Evolutionary conservation across 129 eudicot species (phyloP), one percentile per base, ranked within the genome.

Genomic region (Flaveria brownii): DNA sequence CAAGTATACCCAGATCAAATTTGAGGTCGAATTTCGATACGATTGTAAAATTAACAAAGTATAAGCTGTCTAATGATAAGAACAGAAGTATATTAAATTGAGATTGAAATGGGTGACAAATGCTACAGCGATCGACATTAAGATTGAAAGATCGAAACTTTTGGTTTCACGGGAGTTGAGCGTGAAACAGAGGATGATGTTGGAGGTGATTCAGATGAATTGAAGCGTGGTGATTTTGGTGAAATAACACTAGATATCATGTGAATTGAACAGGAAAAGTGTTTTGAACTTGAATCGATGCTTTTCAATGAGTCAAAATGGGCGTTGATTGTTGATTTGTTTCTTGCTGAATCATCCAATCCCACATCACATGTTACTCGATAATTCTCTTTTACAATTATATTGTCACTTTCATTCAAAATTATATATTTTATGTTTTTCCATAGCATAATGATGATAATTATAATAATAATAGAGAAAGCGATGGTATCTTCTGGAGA

Each of bases 291-390:
- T 71, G 65, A 52, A 50, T 26, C 1, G 55, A 42, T 59, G 43
- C 16, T 42, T 43, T 23, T 8, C 36, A 54, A 52, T n/a, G n/a
- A 30, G 59, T 52, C 65, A 72, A 72, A 72, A 26, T n/a, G 0
- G 63, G 11, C n/a, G 45, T 70, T 70, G 7, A 51, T 71, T 52
- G 65, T 70, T 70, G 41, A 36, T 36, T 36, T 36, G 7, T 36
- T 36, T 70, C 62, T 70, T 57, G 77, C 39, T 54, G 77, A 56
- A 62, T 62, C 47, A 9, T 10, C 71, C 71, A 75, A 75, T 42
- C 78, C 36, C 28, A 16, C 10, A 15, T 60, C 43, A 71, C 60
- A 70, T 69, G 56, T 2, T 22, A 4, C 63, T 22, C 5, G 63
- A 36, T 36, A 36, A 36, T 36, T 5, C 41, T 36, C 8, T 36